Conservation (phyloP, 768 basidiomycete species). For the Tubosaeta brunneosetosa region DNA sequence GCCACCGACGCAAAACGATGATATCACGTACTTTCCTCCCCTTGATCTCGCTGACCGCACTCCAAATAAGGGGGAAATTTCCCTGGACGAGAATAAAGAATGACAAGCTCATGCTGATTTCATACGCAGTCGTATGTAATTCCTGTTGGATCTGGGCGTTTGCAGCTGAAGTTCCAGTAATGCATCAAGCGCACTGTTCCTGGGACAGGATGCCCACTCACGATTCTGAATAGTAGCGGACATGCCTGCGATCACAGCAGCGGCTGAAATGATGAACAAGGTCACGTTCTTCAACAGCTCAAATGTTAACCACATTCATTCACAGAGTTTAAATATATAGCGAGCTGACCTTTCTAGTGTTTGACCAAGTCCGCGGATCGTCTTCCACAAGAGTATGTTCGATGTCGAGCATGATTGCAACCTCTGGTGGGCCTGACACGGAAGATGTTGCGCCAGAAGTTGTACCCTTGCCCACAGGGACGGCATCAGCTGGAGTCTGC, state of each 20-base stretch:
- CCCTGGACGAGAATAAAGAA: slow-evolving; percentile 74
- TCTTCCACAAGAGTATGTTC: slow-evolving; percentile 45
- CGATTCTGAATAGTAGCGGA: slow-evolving; percentile 29
- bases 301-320: not conserved
- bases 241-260: slow-evolving; percentile 28
- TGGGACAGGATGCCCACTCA: slow-evolving; percentile 2
- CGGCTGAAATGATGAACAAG: slow-evolving; percentile 23
- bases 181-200: not conserved
- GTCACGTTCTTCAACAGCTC: slow-evolving; percentile 13
- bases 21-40: slow-evolving; percentile 55
- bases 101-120: slow-evolving; percentile 67
- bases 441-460: not conserved
- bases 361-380: slow-evolving; percentile 61
- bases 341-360: slow-evolving; percentile 46
- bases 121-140: slow-evolving; percentile 53
- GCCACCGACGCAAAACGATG: not conserved
- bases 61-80: slow-evolving; percentile 35
- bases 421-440: not conserved
- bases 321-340: too few species aligned
- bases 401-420: slow-evolving; percentile 25
- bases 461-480: not conserved
- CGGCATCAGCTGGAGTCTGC: not conserved
- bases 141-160: slow-evolving; percentile 59
- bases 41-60: slow-evolving; percentile 45
- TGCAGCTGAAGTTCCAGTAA: slow-evolving; percentile 43